phyloP scores from a whole-genome alignment of 2,329 filamentous ascomycete species.

The Penicillium occitanis region DNA sequence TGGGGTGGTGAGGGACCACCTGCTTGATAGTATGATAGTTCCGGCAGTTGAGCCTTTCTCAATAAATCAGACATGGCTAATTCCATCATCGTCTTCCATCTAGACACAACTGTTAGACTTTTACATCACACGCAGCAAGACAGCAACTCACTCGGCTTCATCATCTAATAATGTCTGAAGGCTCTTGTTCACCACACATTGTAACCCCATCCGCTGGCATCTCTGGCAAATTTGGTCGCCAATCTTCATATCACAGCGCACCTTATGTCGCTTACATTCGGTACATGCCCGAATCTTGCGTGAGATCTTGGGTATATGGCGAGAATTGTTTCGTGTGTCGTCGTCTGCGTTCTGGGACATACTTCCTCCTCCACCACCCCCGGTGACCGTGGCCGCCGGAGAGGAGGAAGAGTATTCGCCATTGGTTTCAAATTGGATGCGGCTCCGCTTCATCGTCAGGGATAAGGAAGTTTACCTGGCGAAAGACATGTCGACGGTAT shows the following conservation, averaged over 20 bases:
- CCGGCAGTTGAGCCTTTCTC: slow-evolving; percentile 38
- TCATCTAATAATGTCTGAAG: slow-evolving; percentile 51
- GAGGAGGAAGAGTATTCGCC: slow-evolving; percentile 38
- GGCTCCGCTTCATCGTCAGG: slow-evolving; percentile 41
- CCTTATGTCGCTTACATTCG: slow-evolving; percentile 56
- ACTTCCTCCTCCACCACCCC: slow-evolving; percentile 23
- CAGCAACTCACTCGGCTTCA: slow-evolving; percentile 45
- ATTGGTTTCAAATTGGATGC: slow-evolving; percentile 40
- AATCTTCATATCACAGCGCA: slow-evolving; percentile 55
- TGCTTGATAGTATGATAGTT: slow-evolving; percentile 41
- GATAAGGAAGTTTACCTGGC: slow-evolving; percentile 1
- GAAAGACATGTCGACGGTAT: slow-evolving; percentile 9
- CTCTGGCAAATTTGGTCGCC: slow-evolving; percentile 51
- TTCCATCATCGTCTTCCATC: slow-evolving; percentile 42
- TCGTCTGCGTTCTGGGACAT: slow-evolving; percentile 28
- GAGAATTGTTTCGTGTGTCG: slow-evolving; percentile 27
- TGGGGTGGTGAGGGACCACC: slow-evolving; percentile 29
- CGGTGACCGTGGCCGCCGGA: slow-evolving; percentile 26
- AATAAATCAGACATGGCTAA: slow-evolving; percentile 41
- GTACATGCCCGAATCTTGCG: slow-evolving; percentile 52
- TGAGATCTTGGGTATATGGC: slow-evolving; percentile 44
- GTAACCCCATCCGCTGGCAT: slow-evolving; percentile 51
- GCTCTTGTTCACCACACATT: slow-evolving; percentile 55
- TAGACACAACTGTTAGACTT: slow-evolving; percentile 20
- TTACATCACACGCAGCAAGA: not conserved